These are phyloP conservation scores for Dovyalis caffra DNA, from an alignment of 345 rosid genomes.

Conservation along the genomic window DNA sequence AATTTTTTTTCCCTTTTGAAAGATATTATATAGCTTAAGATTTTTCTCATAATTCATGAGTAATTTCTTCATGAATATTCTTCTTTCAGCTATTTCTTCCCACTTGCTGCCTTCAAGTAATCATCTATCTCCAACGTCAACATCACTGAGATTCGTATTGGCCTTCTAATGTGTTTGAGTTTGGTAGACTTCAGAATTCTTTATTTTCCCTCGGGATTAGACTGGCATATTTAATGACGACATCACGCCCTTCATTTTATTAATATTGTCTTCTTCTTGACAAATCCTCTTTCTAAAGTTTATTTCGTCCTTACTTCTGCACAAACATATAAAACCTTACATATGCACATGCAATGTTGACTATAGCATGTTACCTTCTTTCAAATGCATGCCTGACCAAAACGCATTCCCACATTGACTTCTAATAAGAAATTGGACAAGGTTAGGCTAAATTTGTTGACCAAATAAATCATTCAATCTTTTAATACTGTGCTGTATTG, in stretches of 20 bases:
- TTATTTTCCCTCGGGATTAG: conserved; percentile 6
- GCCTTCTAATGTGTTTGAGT: background rate
- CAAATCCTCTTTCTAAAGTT: conserved; percentile 7
- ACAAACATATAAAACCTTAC: conserved; percentile 8
- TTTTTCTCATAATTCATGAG: no score
- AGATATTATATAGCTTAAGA: background rate
- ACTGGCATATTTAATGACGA: background rate
- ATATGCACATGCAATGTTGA: conserved; percentile 65
- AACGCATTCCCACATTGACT: conserved; percentile 48
- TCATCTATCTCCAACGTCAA: conserved; percentile 4
- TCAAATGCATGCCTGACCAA: conserved; percentile 49
- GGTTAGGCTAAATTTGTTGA: conserved; percentile 47
- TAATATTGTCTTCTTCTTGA: conserved; percentile 1
- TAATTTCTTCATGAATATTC: background rate
- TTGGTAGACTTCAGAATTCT: conserved; percentile 9
- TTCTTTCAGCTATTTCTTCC: conserved; percentile 11
- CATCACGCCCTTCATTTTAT: conserved; percentile 7
- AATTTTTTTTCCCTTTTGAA: background rate
- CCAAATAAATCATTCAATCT: conserved; percentile 36
- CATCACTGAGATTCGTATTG: conserved; percentile 17
- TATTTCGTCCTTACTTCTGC: conserved; percentile 14
- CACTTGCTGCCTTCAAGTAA: conserved; percentile 15
- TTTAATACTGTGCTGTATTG: conserved; percentile 1
- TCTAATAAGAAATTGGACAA: conserved; percentile 27
- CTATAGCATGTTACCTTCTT: conserved; percentile 68